Base-by-base conservation (phyloP, 805 yeast species). In the Wickerhamiella vanderwaltii region DNA sequence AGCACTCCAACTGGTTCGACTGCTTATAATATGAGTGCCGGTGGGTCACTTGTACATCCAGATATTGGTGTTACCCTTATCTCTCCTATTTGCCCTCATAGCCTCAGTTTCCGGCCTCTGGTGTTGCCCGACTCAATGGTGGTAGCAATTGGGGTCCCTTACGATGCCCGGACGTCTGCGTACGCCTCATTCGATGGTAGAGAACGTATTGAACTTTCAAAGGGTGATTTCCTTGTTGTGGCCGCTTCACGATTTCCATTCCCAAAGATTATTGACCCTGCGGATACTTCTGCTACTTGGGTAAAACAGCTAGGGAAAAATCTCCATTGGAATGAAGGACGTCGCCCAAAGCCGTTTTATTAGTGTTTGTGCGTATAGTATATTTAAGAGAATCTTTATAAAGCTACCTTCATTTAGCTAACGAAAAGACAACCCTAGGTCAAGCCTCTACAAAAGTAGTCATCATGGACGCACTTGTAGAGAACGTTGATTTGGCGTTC, bases 131-230 rank as follows among this genome's bases (percentile, higher is more conserved):
- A 88, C 59, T 81, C 91, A n/a, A 84, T 87, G 87, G 67, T 72
- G 19, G 63, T 88, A 45, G 79, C 75, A 52, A 80, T 88, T 4
- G 80, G 79, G 52, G 93, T 86, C 3, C 95, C 97, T 2, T 63
- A 75, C 41, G 72, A 69, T 43, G 79, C 94, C 32, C 65, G 98
- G 40, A 75, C 91, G 4, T 83, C 95, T 0, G 96, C 97, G 0
- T 91, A 95, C 94, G 93, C 94, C 1, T 79, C 95, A 1, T 91
- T 91, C 57, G 98, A 91, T 61, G 98, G 98, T 9, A 77, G 91
- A 51, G 76, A 77, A 17, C 66, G 97, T 31, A 79, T 85, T 3
- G 95, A 91, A 57, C 62, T 91, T 35, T 61, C 65, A 25, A 75
- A 74, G 43, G 96, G 97, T 6, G 91, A 85, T 57, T 86, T 83